Evolutionary conservation across 305 asterid genomes (phyloP).

Genomic region (Plantago coronopus): DNA sequence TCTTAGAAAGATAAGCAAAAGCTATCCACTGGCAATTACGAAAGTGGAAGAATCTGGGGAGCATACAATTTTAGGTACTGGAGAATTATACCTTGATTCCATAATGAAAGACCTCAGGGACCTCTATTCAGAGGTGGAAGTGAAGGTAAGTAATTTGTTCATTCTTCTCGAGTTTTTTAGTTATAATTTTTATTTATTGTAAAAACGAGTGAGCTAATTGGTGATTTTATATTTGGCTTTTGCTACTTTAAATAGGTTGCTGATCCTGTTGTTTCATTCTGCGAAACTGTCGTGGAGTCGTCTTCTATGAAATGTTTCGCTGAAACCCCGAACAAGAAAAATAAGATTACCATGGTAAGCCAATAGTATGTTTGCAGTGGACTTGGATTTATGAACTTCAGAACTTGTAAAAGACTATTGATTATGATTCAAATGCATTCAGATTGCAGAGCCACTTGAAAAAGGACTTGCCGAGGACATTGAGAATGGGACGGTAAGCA

Average conservation of each 20-base stretch:
- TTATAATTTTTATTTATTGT: not conserved
- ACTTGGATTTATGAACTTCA: not conserved
- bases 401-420: conserved; percentile 5
- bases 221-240: conserved; percentile 14
- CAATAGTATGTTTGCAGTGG: not conserved
- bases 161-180: not conserved
- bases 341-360: conserved; percentile 94
- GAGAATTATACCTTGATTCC: conserved; percentile 89
- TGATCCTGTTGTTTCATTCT: conserved; percentile 94
- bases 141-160: conserved; percentile 53
- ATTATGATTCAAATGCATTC: conserved; percentile 24
- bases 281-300: conserved; percentile 96
- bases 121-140: conserved; percentile 98
- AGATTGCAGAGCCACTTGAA: conserved; percentile 98
- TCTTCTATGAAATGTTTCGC: conserved; percentile 99
- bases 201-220: conserved; percentile 6
- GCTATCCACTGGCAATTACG: conserved; percentile 95
- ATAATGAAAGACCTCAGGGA: conserved; percentile 98
- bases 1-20: conserved; percentile 94
- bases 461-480: conserved; percentile 98
- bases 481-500: conserved; percentile 81
- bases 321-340: conserved; percentile 96
- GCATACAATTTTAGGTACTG: conserved; percentile 96
- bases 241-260: conserved; percentile 60
- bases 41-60: conserved; percentile 98